Evolutionary conservation across 441 rosid genomes (phyloP), one percentile per base, ranked within the genome.

Genomic region (Eugenia klotzschiana): DNA sequence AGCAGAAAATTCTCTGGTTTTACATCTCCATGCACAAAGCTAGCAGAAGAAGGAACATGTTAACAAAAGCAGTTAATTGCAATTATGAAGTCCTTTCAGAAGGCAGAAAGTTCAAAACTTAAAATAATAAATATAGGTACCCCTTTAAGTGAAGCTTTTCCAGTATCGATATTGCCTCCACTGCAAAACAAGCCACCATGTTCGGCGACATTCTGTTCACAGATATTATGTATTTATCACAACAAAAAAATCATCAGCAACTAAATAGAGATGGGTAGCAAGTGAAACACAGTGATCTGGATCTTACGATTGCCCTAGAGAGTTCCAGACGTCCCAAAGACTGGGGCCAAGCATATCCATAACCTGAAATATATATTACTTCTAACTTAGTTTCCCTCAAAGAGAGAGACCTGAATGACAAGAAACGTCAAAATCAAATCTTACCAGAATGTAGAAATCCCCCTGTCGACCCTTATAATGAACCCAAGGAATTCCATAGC

Each of bases 261-360:
- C 79, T n/a, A 29, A 23, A 80, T 20, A 40, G 82, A 55, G 29
- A 82, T 41, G 40, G 80, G 25, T 69, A 5, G 25, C 43, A 18
- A 33, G 46, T 54, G 46, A 82, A 69, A 77, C 25, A 80, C 22
- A 51, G 79, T 72, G 58, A 82, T 22, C 25, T 51, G 64, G 84
- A 84, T 82, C 98, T 91, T 94, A 95, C 99, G 87, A 87, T 85
- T 91, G 99, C 90, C 90, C 94, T 93, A 80, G 91, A 92, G 79
- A 90, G 85, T 96, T 96, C 98, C 98, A 96, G 85, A 96, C 98
- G 87, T 96, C 98, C 99, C 99, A 96, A 43, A 95, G 94, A 87
- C 98, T 96, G 37, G 98, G 99, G 16, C 98, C 99, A 72, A 96
- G 97, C 92, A 95, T 96, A 89, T 96, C 99, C 99, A 96, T 96